These are phyloP conservation scores for Pleurotus eryngii DNA, from an alignment of 768 basidiomycete genomes.

Conservation along the genomic window DNA sequence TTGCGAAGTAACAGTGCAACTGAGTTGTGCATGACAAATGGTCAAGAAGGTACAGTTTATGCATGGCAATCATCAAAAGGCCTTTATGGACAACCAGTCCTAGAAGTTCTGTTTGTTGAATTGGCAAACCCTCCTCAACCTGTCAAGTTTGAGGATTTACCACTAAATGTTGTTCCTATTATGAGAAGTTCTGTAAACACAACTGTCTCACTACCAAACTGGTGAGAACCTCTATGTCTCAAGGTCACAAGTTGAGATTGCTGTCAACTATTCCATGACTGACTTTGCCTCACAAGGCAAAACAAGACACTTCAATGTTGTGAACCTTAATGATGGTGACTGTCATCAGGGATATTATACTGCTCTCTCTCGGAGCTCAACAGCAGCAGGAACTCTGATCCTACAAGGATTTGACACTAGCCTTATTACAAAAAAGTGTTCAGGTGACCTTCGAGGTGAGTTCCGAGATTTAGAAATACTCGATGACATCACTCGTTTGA, in stretches of 20 bases:
- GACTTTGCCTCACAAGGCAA: constrained; percentile 20
- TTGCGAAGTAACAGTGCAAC: constrained; percentile 24
- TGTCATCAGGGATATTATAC: constrained; percentile 16
- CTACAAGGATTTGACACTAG: constrained; percentile 19
- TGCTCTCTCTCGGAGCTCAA: constrained; percentile 14
- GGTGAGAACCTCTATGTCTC: constrained; percentile 10
- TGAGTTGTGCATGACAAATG: constrained; percentile 28
- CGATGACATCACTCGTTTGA: constrained; percentile 17
- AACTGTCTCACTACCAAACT: constrained; percentile 12
- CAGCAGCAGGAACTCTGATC: constrained; percentile 25
- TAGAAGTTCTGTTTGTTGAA: constrained; percentile 17
- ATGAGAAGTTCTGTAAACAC: constrained; percentile 1
- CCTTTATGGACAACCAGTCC: constrained; percentile 10
- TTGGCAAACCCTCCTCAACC: constrained; percentile 10
- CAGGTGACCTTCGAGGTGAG: constrained; percentile 17
- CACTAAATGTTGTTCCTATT: constrained; percentile 16
- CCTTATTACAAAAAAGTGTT: constrained; percentile 20
- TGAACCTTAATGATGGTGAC: constrained; percentile 20
- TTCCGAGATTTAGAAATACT: constrained; percentile 18
- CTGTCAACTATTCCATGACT: constrained; percentile 14
- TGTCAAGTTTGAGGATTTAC: constrained; percentile 10
- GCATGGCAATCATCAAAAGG: constrained; percentile 19
- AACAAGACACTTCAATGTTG: constrained; percentile 23
- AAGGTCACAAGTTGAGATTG: constrained; percentile 20
- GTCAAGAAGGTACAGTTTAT: constrained; percentile 23